Evolutionary conservation across 1,284 basidiomycete genomes (phyloP), one percentile per base, ranked within the genome.

Genomic region (Rhizopogon hawkerae): DNA sequence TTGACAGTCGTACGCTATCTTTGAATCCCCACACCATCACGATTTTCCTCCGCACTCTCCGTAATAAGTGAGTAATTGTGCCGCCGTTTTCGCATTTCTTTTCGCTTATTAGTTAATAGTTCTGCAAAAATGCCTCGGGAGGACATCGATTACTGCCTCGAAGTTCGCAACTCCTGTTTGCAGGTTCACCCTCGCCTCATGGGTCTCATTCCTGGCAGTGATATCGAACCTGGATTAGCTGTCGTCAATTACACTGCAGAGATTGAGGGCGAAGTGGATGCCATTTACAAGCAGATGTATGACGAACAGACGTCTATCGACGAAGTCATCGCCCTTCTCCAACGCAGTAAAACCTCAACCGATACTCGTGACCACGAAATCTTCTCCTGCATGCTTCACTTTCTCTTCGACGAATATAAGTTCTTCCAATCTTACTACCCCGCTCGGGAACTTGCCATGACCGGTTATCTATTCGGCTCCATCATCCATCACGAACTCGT

Each of bases 321-420:
- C 65, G 90, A 95, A 56, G 91, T 98, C 55, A 88, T 98, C 54
- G 70, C 78, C 16, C 83, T 95, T 65, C 80, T 98, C 35, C 85
- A 91, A 68, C 82, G 83, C 45, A 83, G 85, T 72, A 91, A 94
- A 63, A 80, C 80, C 48, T 96, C 94, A 21, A 76, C 79, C 24
- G 91, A 89, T 59, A 66, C 83, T 35, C 84, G 86, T 55, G 93
- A 98, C 59, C 92, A 94, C 64, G 92, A 98, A 71, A 83, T 97
- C 52, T 97, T 98, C 64, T 96, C 94, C 10, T 98, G 94, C 78
- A 95, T 97, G 81, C 83, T 98, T 46, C 94, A 98, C 72, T 96
- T 97, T 72, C 81, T 99, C 48, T 98, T 99, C 69, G 96, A 98
- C 80, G 96, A 99, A 74, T 97, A 97, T 81, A 93, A 94, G 64